These are phyloP conservation scores for Pilatotrama ljubarskyi DNA, from an alignment of 768 basidiomycete genomes.

Conservation along the genomic window DNA sequence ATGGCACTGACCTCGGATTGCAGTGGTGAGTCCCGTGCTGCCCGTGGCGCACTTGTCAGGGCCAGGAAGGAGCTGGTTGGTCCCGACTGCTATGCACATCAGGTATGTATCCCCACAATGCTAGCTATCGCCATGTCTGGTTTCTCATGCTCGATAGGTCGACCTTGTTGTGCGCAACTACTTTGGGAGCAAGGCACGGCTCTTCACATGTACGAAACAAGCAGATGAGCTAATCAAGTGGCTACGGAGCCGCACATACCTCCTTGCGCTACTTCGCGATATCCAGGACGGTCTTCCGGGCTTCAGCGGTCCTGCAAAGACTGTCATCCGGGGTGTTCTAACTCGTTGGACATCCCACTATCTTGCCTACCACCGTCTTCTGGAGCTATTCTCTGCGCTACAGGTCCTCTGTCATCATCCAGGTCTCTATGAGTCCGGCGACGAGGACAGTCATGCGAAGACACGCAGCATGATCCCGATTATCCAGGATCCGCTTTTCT, in stretches of 20 bases:
- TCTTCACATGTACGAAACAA: conserved; percentile 25
- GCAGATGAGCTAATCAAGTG: conserved; percentile 41
- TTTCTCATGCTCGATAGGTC: conserved; percentile 26
- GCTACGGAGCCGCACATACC: conserved; percentile 36
- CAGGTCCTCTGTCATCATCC: conserved; percentile 21
- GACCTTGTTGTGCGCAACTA: conserved; percentile 44
- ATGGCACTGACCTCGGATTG: conserved; percentile 36
- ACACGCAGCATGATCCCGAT: conserved; percentile 30
- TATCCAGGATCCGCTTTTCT: conserved; percentile 34
- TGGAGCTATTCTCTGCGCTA: conserved; percentile 28
- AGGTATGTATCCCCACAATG: conserved; percentile 29
- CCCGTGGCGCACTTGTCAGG: conserved; percentile 18
- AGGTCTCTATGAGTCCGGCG: conserved; percentile 22
- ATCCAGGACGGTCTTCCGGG: conserved; percentile 17
- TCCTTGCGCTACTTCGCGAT: conserved; percentile 33
- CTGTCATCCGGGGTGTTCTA: conserved; percentile 35
- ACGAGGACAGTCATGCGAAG: conserved; percentile 29
- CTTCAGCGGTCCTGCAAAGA: neutral
- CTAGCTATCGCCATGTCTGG: neutral
- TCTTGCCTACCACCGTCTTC: conserved; percentile 34
- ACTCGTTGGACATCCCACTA: conserved; percentile 41
- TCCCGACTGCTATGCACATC: conserved; percentile 40
- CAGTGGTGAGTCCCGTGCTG: conserved; percentile 36
- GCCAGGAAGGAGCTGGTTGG: conserved; percentile 31
- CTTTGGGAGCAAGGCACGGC: conserved; percentile 31